Base-by-base conservation (phyloP, 2,329 filamentous ascomycete species). In the Boeremia exigua region DNA sequence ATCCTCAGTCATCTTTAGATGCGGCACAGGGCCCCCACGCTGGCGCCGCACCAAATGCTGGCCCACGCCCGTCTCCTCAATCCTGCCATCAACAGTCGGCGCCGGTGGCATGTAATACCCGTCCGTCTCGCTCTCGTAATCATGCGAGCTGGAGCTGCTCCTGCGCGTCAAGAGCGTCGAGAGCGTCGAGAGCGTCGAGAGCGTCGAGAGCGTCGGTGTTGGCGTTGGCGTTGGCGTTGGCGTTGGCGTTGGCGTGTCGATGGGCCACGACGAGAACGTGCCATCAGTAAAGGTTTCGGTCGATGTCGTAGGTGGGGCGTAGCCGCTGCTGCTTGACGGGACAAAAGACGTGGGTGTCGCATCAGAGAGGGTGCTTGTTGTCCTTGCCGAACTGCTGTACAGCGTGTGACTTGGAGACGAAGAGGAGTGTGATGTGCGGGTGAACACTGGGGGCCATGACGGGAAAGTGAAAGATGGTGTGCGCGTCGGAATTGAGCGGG, bases 301-400 rank as follows among this genome's bases (percentile, higher is more conserved):
- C 4, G 50, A 25, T 0, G 25, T 12, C 1, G 50, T 25, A 4
- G 44, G 37, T 0, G 29, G n/a, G 4, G 23, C 36, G 36, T 53
- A 53, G 23, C 17, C 29, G 27, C 12, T 25, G 9, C 36, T 47
- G n/a, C 19, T 46, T 2, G 27, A 32, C 2, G 34, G 19, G 15
- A 5, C 38, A n/a, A 54, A 48, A 7, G 51, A 54, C 0, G 51
- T 54, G 0, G 45, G 51, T 19, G 42, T 14, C 6, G 51, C 19
- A 39, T 54, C 45, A 10, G 51, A 54, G 34, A 55, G 52, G 40
- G 40, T 44, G 40, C 6, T 44, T 44, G 29, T 32, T 23, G 17
- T 3, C 5, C 23, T 1, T 12, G 46, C 5, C 4, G n/a, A 10
- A 14, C 25, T 14, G 28, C 43, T 30, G 3, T 32, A 37, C 1